phyloP scores from a whole-genome alignment of 768 basidiomycete genomes.

The Auriculariales sp. region DNA sequence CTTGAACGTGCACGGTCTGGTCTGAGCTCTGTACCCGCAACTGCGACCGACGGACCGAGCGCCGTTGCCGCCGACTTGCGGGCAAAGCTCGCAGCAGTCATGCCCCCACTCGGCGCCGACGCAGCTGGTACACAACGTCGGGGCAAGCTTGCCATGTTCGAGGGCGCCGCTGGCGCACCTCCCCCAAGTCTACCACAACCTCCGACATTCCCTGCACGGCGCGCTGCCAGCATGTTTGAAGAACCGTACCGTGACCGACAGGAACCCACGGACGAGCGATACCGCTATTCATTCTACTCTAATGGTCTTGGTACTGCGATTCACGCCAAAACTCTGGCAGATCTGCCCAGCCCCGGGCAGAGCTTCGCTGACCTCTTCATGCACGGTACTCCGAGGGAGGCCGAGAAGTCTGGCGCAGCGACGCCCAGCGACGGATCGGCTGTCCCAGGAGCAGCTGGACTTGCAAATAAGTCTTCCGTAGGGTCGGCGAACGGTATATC shows the following conservation, averaged over 20 bases:
- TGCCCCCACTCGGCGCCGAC: slow-evolving; percentile 82
- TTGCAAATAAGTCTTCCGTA: not conserved
- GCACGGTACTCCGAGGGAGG: not conserved
- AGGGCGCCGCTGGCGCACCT: slow-evolving; percentile 35
- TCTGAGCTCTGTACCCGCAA: slow-evolving; percentile 37
- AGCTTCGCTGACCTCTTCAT: slow-evolving; percentile 80
- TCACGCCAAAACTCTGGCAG: slow-evolving; percentile 82
- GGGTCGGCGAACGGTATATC: not conserved
- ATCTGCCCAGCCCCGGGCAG: slow-evolving; percentile 89
- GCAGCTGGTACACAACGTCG: slow-evolving; percentile 32
- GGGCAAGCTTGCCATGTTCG: slow-evolving; percentile 88
- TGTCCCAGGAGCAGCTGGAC: not conserved
- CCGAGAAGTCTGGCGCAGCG: slow-evolving; percentile 3
- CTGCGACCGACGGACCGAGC: slow-evolving; percentile 82
- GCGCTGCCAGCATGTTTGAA: not conserved
- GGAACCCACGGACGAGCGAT: slow-evolving; percentile 69
- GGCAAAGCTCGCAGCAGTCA: slow-evolving; percentile 55
- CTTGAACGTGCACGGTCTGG: slow-evolving; percentile 14
- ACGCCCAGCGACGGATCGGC: not conserved
- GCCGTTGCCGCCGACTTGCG: slow-evolving; percentile 49
- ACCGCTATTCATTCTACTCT: slow-evolving; percentile 97
- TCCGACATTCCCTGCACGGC: slow-evolving; percentile 8
- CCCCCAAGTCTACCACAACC: slow-evolving; percentile 32
- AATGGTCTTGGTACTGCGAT: slow-evolving; percentile 86
- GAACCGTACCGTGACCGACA: slow-evolving; percentile 13